These are phyloP conservation scores for Metschnikowia rubicola DNA, from an alignment of 805 yeast genomes.

Conservation along the genomic window DNA sequence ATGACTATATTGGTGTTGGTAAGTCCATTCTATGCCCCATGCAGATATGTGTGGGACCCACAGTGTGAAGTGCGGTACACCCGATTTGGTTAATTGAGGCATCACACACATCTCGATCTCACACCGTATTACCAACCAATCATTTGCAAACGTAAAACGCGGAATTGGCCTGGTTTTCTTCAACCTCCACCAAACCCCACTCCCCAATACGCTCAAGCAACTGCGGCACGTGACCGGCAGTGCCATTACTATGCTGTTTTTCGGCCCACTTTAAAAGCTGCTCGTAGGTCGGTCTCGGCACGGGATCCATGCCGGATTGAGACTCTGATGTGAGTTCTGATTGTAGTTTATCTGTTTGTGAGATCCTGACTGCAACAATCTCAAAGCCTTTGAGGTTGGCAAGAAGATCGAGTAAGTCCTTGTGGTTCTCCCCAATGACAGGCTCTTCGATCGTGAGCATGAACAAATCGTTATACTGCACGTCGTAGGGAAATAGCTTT, in stretches of 20 bases:
- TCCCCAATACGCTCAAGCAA: constrained; percentile 15
- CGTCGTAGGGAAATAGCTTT: constrained; percentile 29
- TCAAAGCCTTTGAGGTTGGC: constrained; percentile 24
- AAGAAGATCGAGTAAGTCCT: constrained; percentile 20
- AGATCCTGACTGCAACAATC: constrained; percentile 23
- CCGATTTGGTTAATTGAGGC: too few species aligned
- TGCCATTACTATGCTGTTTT: not conserved
- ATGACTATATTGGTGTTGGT: too few species aligned
- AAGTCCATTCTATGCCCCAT: not conserved
- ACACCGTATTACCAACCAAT: not conserved
- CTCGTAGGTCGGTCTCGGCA: constrained; percentile 9
- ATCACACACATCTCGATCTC: not conserved
- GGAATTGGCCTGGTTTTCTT: constrained; percentile 9
- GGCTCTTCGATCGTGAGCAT: constrained; percentile 32
- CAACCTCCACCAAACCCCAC: constrained; percentile 18
- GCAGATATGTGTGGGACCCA: not conserved
- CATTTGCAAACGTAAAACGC: constrained; percentile 13
- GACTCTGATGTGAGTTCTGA: not conserved
- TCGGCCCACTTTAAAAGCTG: constrained; percentile 16
- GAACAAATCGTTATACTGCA: constrained; percentile 24
- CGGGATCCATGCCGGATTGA: not conserved
- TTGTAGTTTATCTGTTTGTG: constrained; percentile 2
- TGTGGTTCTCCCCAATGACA: constrained; percentile 24
- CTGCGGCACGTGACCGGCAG: constrained; percentile 5
- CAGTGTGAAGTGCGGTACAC: not conserved